These are phyloP conservation scores for Solanum chaucha DNA, from an alignment of 257 asterid species.

Conservation along the genomic window DNA sequence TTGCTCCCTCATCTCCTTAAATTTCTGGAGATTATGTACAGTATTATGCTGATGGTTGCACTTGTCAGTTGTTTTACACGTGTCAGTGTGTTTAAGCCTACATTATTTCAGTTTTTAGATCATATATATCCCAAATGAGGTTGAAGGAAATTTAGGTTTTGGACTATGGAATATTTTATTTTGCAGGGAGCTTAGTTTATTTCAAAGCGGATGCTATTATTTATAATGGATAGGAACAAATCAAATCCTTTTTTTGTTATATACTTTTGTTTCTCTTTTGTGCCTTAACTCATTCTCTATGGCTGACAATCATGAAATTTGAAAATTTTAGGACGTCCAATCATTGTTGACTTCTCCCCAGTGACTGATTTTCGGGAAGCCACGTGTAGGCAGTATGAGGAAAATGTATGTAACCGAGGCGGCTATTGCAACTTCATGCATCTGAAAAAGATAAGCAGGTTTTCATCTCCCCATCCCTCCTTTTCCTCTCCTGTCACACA, in stretches of 20 bases:
- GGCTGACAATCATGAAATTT: conserved; percentile 3
- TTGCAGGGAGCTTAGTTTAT: not conserved
- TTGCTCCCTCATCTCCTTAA: not conserved
- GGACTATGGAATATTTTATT: not conserved
- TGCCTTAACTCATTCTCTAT: not conserved
- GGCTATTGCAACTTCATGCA: conserved; percentile 95
- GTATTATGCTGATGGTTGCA: not conserved
- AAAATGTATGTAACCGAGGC: conserved; percentile 84
- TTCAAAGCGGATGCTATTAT: not conserved
- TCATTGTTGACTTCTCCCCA: conserved; percentile 82
- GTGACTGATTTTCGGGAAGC: conserved; percentile 94
- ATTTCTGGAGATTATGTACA: not conserved
- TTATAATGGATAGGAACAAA: not conserved
- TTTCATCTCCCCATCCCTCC: conserved; percentile 1
- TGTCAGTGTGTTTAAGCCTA: not conserved
- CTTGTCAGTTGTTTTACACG: not conserved
- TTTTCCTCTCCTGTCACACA: not conserved
- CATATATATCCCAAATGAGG: not conserved
- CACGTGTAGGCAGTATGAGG: conserved; percentile 86
- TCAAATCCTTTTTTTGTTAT: not conserved
- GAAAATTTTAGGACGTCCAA: conserved; percentile 53
- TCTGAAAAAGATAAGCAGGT: conserved; percentile 82
- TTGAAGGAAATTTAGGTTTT: not conserved
- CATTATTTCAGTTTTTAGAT: not conserved
- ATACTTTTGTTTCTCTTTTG: not conserved